Base-by-base conservation (phyloP, 164 flowering plant genomes). In the Paratinospora sagittata region DNA sequence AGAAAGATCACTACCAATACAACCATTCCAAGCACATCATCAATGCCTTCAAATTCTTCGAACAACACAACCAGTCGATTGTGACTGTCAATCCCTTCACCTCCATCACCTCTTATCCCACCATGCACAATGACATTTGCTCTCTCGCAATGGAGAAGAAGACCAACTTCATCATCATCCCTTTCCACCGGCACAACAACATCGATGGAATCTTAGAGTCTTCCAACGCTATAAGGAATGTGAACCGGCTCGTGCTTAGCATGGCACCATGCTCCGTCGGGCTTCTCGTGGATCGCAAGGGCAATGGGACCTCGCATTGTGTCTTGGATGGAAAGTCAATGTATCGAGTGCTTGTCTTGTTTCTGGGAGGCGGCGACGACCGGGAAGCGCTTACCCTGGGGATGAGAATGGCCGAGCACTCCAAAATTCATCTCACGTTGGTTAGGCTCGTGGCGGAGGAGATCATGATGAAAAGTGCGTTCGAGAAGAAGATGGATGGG, bases 341-440 rank as follows among this genome's bases (percentile, higher is more conserved):
- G 6, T 82, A 66, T 67, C 73, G 67, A 6, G 76, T 87, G 6
- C 82, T 69, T 0, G 76, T 89, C 33, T 67, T 92, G 16, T 92
- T 90, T 79, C 37, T 87, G 2, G 97, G 97, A 1, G 97, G 93
- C 8, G 78, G 87, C 0, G 95, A 91, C 45, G 82, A 86, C 3
- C 68, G 97, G 11, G 97, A 91, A 69, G 90, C 91, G 0, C 80
- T 91, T 1, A 55, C 80, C 4, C 85, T 78, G 47, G 90, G 85
- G 0, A 88, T 81, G 39, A 74, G 90, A 12, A 85, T 86, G 85
- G 83, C 70, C 0, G 75, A 65, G 30, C 80, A 82, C 26, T 77
- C 80, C 0, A 80, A 78, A 8, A 81, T 86, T 8, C 57, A 65
- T 0, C 73, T 92, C 0, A 84, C 85, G 0, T 88, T 83, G 21